Percentiles rank a stretch among this genome's conserved stretches.
Evolutionary conservation across 306 rosid species (phyloP).

Genomic region (Casuarina cunninghamiana): DNA sequence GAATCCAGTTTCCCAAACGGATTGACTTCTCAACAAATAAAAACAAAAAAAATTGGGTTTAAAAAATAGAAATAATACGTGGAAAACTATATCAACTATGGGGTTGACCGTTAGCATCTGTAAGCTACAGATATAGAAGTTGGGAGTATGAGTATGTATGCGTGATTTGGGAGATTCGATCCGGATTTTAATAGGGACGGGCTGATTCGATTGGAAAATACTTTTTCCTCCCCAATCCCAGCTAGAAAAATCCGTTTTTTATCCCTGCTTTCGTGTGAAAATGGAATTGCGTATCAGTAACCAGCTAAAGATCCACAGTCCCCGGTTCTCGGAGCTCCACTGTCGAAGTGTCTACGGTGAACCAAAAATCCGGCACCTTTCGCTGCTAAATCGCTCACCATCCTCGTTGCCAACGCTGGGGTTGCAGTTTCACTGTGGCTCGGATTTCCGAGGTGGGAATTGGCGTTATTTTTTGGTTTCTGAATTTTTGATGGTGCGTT

Average conservation of each 20-base stretch:
- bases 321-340: constrained; percentile 12
- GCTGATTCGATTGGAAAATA: too few species aligned
- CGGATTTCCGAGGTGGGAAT: constrained; percentile 18
- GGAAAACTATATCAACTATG: too few species aligned
- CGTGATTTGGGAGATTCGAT: too few species aligned
- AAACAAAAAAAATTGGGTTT: too few species aligned
- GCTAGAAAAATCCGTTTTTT: background rate
- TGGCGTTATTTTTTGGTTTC: background rate
- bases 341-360: background rate
- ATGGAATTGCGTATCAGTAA: constrained; percentile 22
- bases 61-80: too few species aligned
- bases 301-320: constrained; percentile 17
- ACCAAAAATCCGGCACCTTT: constrained; percentile 8
- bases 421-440: constrained; percentile 14
- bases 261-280: background rate
- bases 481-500: background rate
- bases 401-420: constrained; percentile 14
- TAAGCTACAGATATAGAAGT: too few species aligned
- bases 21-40: too few species aligned
- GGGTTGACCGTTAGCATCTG: too few species aligned
- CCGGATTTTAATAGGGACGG: too few species aligned
- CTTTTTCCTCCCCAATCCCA: background rate
- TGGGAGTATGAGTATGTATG: too few species aligned
- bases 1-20: too few species aligned
- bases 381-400: background rate